These are phyloP conservation scores for Scleromitrula shiraiana DNA, from an alignment of 2,329 filamentous ascomycete species.

Conservation along the genomic window DNA sequence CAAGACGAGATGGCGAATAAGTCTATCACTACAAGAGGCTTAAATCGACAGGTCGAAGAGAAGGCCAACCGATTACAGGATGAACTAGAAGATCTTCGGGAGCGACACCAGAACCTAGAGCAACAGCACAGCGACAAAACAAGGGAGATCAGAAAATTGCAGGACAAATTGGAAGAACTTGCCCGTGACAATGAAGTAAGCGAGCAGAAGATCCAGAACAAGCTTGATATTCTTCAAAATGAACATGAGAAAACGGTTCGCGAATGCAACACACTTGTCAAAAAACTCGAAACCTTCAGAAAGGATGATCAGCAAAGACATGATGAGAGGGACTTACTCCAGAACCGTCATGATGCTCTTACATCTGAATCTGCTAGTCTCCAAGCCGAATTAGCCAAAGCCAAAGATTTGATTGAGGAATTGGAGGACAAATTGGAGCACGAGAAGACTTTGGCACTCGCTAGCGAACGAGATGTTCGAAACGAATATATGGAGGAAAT, in stretches of 20 bases:
- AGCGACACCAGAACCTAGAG: conserved; percentile 36
- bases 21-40: conserved; percentile 65
- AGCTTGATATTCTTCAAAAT: conserved; percentile 34
- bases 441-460: conserved; percentile 31
- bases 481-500: conserved; percentile 47
- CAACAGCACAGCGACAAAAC: conserved; percentile 37
- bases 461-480: conserved; percentile 53
- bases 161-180: conserved; percentile 35
- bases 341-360: conserved; percentile 60
- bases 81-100: conserved; percentile 48
- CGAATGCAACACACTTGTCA: conserved; percentile 15
- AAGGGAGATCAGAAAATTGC: conserved; percentile 32
- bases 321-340: conserved; percentile 62
- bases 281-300: conserved; percentile 28
- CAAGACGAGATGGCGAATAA: conserved; percentile 75
- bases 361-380: conserved; percentile 58
- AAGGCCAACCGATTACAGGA: conserved; percentile 58
- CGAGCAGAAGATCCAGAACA: conserved; percentile 32
- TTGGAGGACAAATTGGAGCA: conserved; percentile 42
- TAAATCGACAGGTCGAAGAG: conserved; percentile 68
- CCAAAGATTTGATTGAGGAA: conserved; percentile 36
- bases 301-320: conserved; percentile 50
- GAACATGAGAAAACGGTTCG: conserved; percentile 31
- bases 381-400: conserved; percentile 51
- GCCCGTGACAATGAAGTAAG: conserved; percentile 24